Base-by-base conservation (phyloP, 441 rosid species). In the Corymbia calophylla region DNA sequence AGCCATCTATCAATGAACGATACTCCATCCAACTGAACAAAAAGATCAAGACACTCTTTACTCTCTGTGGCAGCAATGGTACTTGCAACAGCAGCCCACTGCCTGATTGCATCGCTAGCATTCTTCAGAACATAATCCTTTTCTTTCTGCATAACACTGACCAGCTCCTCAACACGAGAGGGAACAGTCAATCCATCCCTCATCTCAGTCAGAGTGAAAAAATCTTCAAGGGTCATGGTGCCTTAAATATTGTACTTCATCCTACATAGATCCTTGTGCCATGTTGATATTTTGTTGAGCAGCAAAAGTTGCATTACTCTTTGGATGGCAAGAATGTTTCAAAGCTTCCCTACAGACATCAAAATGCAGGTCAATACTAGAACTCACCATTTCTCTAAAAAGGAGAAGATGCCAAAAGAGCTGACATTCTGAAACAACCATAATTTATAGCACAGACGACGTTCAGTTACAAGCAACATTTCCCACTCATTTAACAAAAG, bases 51-150 rank as follows among this genome's bases (percentile, higher is more conserved):
- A 91, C 99, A 97, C 64, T 97, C 99, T 94, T 93, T 95, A 91
- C 93, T 96, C 90, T 97, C 98, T 5, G 99, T 97, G 55, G 96
- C 98, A 55, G 96, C 93, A 88, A 98, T 94, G 39, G 97, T 93
- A 93, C 96, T 95, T 49, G 98, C 99, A 91, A 97, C 99, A 66
- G 98, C 96, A 88, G 97, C 92, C 99, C 99, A 97, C 86, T 97
- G 99, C 92, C 98, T 96, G 93, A 93, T 94, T 88, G 96, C 96
- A 91, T 96, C 99, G 10, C 95, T 93, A 89, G 91, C 86, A 89
- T 95, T 95, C 93, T 97, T 97, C 92, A 94, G 94, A 90, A 80
- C 90, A 88, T 89, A 92, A 90, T 94, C 95, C 93, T 94, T 96
- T 87, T 94, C 97, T 92, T 95, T 94, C 92, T 93, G 95, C 96